Evolutionary conservation across 2,329 filamentous ascomycete genomes (phyloP), one percentile per base, ranked within the genome.

Genomic region (Diaporthe sp.): DNA sequence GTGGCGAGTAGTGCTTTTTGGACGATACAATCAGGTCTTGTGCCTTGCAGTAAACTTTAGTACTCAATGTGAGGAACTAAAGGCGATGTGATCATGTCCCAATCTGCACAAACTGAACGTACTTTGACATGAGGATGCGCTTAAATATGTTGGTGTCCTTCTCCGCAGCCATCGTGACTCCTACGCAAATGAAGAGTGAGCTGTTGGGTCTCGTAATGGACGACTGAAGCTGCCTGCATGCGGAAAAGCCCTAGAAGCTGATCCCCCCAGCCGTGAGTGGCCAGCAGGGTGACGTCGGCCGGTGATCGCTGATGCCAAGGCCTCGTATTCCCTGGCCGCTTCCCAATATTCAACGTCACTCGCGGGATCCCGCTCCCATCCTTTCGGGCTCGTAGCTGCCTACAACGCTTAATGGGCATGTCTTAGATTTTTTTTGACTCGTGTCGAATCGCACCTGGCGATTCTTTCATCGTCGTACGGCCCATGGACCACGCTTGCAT

Each of bases 271-370:
- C 34, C 17, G 46, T 62, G 46, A 53, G 46, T 39, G 55, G 42
- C 49, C 57, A n/a, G 46, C 37, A 13, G 42, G 37, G 61, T 73
- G 71, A 73, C 74, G 71, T 76, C 46, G 74, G 71, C 49, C 51
- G 62, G 58, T 72, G 71, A 65, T 65, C 68, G 60, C 51, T 72
- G 58, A 25, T 75, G 74, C 74, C 74, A 76, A 76, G 74, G 42
- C 61, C 74, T 76, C 74, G 74, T 76, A 76, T 76, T 76, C 71
- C 37, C 61, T 51, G 37, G 34, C 61, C 51, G 42, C 46, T 31
- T 67, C 61, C 25, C 51, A 62, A 55, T 31, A 22, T 22, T 28
- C 71, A 70, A 73, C 74, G 74, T 75, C 71, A 73, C 72, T 25
- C 61, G 62, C 49, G 72, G 72, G 31, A 37, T 53, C 39, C 46